Conservation (phyloP, 129 eudicot species). For the Escallonia herrerae region DNA sequence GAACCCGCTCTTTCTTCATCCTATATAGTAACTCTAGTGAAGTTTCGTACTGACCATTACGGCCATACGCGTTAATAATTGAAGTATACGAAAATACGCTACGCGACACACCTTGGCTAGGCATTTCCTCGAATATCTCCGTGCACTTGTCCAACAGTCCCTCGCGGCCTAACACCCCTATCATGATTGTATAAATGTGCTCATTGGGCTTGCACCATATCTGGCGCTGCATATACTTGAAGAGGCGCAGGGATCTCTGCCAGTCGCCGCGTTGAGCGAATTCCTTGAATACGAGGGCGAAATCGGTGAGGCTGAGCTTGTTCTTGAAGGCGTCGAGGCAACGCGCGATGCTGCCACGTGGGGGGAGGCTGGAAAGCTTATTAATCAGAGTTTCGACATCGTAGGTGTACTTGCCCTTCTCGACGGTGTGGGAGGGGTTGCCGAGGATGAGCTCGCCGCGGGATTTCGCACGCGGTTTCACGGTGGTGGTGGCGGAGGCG, state of each 20-base stretch:
- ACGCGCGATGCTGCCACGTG: constrained; percentile 89
- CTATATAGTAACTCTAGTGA: constrained; percentile 56
- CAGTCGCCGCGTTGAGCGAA: constrained; percentile 91
- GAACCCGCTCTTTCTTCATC: constrained; percentile 68
- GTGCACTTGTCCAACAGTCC: constrained; percentile 75
- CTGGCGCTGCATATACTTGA: constrained; percentile 93
- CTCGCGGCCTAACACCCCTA: constrained; percentile 80
- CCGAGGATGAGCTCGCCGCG: constrained; percentile 61
- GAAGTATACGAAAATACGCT: constrained; percentile 76
- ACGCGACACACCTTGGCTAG: constrained; percentile 50
- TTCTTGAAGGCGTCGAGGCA: constrained; percentile 79
- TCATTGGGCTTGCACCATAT: constrained; percentile 93
- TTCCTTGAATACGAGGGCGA: constrained; percentile 69
- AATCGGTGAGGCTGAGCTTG: constrained; percentile 71
- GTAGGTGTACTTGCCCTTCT: constrained; percentile 84
- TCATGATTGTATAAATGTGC: constrained; percentile 67
- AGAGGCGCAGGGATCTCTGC: constrained; percentile 80
- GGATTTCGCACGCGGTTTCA: constrained; percentile 47
- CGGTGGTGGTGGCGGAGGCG: constrained; percentile 27
- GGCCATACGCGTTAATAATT: constrained; percentile 79
- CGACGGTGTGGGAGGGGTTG: constrained; percentile 65
- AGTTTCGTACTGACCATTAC: constrained; percentile 75
- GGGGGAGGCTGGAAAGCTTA: constrained; percentile 81
- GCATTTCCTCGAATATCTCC: constrained; percentile 93
- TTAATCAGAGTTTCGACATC: constrained; percentile 82